Conservation (phyloP, 805 yeast species). For the Lipomyces oligophaga region DNA sequence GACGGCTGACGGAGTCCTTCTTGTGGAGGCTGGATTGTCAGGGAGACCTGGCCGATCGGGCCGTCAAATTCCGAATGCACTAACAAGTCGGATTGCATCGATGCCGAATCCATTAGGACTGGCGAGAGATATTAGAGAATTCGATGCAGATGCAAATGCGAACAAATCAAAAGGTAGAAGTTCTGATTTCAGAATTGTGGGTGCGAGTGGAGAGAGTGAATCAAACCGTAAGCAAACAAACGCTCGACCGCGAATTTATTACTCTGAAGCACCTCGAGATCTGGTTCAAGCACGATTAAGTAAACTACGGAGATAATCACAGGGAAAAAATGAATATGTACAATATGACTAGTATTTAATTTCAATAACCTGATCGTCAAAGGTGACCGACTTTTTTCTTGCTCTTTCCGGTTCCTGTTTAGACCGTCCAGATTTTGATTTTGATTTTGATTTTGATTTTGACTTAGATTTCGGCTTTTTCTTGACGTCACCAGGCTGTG, state of each 20-base stretch:
- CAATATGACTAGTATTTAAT: slow-evolving; percentile 1
- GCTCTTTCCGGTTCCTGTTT: slow-evolving; percentile 3
- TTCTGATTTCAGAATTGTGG: neutral
- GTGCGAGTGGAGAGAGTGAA: neutral
- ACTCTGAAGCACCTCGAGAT: slow-evolving; percentile 18
- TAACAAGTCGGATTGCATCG: neutral
- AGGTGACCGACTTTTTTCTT: slow-evolving; percentile 20
- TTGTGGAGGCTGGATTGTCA: slow-evolving; percentile 13
- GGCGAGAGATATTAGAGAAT: slow-evolving; percentile 6
- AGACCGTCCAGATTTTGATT: slow-evolving; percentile 2
- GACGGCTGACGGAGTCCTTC: neutral
- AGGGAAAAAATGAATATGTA: neutral
- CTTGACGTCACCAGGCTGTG: neutral
- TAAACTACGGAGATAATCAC: neutral
- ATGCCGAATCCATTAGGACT: slow-evolving; percentile 6
- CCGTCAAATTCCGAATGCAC: neutral
- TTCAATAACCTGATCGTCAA: slow-evolving; percentile 21
- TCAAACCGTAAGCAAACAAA: slow-evolving; percentile 1
- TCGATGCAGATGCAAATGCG: neutral
- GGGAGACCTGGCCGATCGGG: too few relatives aligned
- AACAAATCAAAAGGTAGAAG: neutral
- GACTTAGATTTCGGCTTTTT: neutral
- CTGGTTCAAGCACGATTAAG: slow-evolving; percentile 9
- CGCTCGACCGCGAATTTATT: slow-evolving; percentile 12
- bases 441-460: slow-evolving; percentile 11